phyloP scores from a whole-genome alignment of 1,284 basidiomycete species.

The Pisolithus thermaeus region DNA sequence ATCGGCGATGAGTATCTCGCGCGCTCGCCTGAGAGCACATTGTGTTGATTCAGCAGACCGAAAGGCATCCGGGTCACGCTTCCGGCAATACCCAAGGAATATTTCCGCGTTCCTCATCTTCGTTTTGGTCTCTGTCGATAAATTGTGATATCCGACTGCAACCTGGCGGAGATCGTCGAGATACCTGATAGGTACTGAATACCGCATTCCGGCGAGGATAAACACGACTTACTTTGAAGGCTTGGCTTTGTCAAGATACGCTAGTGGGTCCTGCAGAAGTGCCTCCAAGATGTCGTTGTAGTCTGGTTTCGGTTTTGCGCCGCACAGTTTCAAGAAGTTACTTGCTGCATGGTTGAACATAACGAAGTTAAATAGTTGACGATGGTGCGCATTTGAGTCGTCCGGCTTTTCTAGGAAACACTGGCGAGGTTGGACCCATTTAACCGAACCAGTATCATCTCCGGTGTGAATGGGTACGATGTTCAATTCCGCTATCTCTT shows the following conservation, averaged over 20 bases:
- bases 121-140: slow-evolving; percentile 10
- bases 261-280: slow-evolving; percentile 14
- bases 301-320: slow-evolving; percentile 19
- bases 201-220: slow-evolving; percentile 2
- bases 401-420: slow-evolving; percentile 15
- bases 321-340: slow-evolving; percentile 16
- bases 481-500: slow-evolving; percentile 2
- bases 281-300: slow-evolving; percentile 14
- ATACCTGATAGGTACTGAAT: slow-evolving; percentile 21
- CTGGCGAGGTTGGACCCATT: slow-evolving; percentile 13
- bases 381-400: slow-evolving; percentile 10
- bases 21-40: slow-evolving; percentile 9
- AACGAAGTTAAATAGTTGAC: slow-evolving; percentile 16
- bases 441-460: neutral
- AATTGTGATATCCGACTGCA: slow-evolving; percentile 10
- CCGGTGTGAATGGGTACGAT: slow-evolving; percentile 7
- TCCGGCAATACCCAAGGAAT: slow-evolving; percentile 13
- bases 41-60: neutral
- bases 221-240: slow-evolving; percentile 14
- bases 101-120: slow-evolving; percentile 17
- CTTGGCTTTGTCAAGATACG: slow-evolving; percentile 12
- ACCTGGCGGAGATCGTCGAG: slow-evolving; percentile 18
- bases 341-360: slow-evolving; percentile 19
- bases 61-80: neutral
- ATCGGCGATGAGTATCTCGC: slow-evolving; percentile 18